Evolutionary conservation across 192 early-diverging fungal species (phyloP).

Genomic region (Backusella luteola): DNA sequence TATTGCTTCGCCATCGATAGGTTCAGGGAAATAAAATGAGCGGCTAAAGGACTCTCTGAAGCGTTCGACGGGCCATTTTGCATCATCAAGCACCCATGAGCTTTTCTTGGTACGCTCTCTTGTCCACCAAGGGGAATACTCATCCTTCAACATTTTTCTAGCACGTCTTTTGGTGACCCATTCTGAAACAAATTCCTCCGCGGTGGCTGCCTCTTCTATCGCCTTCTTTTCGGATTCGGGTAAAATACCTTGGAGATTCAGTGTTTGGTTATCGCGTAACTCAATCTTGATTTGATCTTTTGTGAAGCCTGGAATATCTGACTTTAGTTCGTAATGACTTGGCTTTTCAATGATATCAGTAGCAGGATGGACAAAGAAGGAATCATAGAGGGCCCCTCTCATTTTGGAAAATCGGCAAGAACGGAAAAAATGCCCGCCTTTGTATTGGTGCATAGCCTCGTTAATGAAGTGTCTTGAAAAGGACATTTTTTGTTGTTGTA

Average conservation of each 20-base stretch:
- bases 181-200: not conserved
- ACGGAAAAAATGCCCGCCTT: not conserved
- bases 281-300: conserved; percentile 1
- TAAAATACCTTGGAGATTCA: not conserved
- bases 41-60: not conserved
- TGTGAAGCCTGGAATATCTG: not conserved
- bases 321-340: not conserved
- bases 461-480: not conserved
- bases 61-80: not conserved
- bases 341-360: not conserved
- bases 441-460: not conserved
- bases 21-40: not conserved
- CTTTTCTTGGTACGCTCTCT: not conserved
- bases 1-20: not conserved
- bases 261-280: not conserved
- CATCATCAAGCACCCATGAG: not conserved
- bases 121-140: not conserved
- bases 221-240: not conserved
- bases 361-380: not conserved
- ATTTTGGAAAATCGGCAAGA: not conserved
- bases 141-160: not conserved
- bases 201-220: not conserved
- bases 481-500: not conserved
- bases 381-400: not conserved
- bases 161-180: not conserved